Conservation (phyloP, 495 filamentous ascomycete species). For the Acidiella bohemica region DNA sequence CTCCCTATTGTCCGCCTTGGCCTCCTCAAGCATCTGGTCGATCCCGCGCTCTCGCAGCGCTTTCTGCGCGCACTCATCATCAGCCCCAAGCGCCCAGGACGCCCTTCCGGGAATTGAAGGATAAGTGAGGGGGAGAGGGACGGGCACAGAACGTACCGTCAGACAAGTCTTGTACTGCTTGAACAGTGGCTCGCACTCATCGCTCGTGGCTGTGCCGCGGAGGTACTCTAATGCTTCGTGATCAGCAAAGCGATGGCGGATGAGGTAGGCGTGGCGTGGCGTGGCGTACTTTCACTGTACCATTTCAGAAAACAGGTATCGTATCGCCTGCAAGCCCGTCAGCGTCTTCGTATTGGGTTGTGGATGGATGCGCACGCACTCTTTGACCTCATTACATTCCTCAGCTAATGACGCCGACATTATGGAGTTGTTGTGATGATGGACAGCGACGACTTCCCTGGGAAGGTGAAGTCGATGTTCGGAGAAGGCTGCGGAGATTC, state of each 20-base stretch:
- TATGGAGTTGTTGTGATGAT: too few relatives aligned
- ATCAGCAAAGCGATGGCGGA: neutral
- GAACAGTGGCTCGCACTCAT: slow-evolving; percentile 77
- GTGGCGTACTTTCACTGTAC: slow-evolving; percentile 78
- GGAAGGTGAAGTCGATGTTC: too few relatives aligned
- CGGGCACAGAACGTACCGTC: slow-evolving; percentile 58
- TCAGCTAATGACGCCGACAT: neutral
- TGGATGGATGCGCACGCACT: slow-evolving; percentile 36
- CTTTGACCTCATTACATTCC: slow-evolving; percentile 40
- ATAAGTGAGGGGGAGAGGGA: too few relatives aligned
- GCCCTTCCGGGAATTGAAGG: neutral
- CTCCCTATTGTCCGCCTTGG: slow-evolving; percentile 65
- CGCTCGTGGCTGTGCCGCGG: slow-evolving; percentile 58
- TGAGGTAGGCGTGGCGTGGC: neutral
- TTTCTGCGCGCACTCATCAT: slow-evolving; percentile 42
- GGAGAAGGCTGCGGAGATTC: too few relatives aligned
- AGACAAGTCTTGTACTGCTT: slow-evolving; percentile 73
- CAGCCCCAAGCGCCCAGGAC: neutral
- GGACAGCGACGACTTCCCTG: too few relatives aligned
- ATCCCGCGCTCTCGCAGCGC: slow-evolving; percentile 74
- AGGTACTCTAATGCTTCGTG: slow-evolving; percentile 66
- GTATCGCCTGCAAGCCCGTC: slow-evolving; percentile 41
- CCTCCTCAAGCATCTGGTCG: slow-evolving; percentile 74
- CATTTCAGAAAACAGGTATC: slow-evolving; percentile 90
- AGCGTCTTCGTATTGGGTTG: neutral